These are phyloP conservation scores for Marasmius fiardii DNA, from an alignment of 1,284 basidiomycete species.

Conservation along the genomic window DNA sequence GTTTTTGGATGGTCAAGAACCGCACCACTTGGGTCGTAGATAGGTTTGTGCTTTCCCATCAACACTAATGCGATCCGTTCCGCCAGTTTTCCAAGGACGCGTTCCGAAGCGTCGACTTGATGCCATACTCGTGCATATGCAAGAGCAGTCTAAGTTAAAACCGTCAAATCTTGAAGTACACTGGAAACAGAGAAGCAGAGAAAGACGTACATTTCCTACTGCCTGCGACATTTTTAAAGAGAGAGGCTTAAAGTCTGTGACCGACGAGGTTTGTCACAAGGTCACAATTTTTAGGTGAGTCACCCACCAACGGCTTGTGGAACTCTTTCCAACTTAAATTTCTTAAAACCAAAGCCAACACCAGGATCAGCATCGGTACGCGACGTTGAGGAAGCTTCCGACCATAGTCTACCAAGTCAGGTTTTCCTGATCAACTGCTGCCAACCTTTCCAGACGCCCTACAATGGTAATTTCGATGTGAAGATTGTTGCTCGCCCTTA, in stretches of 20 bases:
- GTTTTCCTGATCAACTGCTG: too few relatives aligned
- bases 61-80: constrained; percentile 91
- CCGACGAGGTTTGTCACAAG: neutral
- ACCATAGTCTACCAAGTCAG: too few relatives aligned
- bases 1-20: constrained; percentile 21
- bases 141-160: constrained; percentile 72
- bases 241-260: neutral
- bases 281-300: too few relatives aligned
- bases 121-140: constrained; percentile 96
- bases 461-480: neutral
- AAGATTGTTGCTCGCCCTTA: neutral
- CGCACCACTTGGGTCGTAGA: constrained; percentile 88
- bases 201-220: constrained; percentile 58
- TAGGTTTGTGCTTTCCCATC: constrained; percentile 99
- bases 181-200: too few relatives aligned
- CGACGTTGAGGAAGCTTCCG: too few relatives aligned
- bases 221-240: constrained; percentile 50
- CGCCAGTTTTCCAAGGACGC: constrained; percentile 90
- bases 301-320: too few relatives aligned
- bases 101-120: constrained; percentile 87
- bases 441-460: too few relatives aligned
- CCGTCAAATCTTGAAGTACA: neutral
- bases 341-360: too few relatives aligned
- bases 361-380: too few relatives aligned
- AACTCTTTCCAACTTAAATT: too few relatives aligned